Evolutionary conservation across 2,329 filamentous ascomycete species (phyloP), one percentile per base, ranked within the genome.

Genomic region (Microthyrium microscopicum): DNA sequence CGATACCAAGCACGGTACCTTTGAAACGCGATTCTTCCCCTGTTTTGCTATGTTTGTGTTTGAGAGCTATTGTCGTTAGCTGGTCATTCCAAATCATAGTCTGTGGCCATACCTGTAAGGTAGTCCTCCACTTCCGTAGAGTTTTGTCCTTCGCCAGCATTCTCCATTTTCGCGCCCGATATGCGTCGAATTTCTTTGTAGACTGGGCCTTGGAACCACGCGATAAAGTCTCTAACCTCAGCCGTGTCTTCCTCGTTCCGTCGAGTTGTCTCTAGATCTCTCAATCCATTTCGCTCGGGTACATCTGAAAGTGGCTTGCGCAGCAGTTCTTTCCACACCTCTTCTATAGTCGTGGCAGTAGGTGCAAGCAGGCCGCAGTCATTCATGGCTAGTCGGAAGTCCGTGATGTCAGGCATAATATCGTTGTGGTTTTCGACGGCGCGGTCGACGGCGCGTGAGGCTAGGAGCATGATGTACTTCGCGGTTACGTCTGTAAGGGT

Each of bases 11-110:
- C 0, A 89, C 68, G 0, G 87, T 93, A 20, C 82, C 83, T 43
- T 77, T 72, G 52, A 83, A 92, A 46, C 87, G 77, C 7, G 77
- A 76, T 48, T 92, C 84, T 47, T 91, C 83, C 40, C 79, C 81
- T 1, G 78, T 80, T 46, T 89, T 91, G 57, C 77, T 84, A 53
- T 92, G 81, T 50, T 91, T 93, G 57, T 85, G 89, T 56, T 92
- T 94, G 26, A 95, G 60, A 4, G 12, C 25, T 31, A 18, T 17
- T 12, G 22, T 6, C 13, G 5, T 21, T 19, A 9, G 26, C 3
- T 7, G 18, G 24, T 12, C 11, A 25, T 17, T 9, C 12, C n/a
- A 22, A 11, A 5, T 6, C n/a, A 31, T 12, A 16, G 21, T 5
- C 17, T 7, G 18, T 9, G 2, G 11, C 41, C 52, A 35, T 45